Evolutionary conservation across 176 grass and related monocot genomes (phyloP).

Genomic region (Ensete ventricosum): DNA sequence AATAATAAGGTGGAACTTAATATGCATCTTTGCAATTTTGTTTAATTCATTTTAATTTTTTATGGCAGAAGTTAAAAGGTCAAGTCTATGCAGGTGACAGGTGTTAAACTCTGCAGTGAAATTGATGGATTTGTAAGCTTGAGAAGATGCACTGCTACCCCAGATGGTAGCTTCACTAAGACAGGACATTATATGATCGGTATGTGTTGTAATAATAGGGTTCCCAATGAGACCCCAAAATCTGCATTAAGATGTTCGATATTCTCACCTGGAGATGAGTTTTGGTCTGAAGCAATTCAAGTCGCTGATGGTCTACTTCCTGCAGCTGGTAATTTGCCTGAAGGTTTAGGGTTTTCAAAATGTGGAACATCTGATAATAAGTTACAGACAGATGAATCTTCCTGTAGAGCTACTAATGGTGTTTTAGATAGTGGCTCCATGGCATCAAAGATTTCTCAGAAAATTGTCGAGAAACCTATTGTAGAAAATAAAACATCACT

Average conservation of each 20-base stretch:
- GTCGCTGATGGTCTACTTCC: slow-evolving; percentile 55
- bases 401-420: slow-evolving; percentile 42
- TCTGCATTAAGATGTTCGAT: slow-evolving; percentile 44
- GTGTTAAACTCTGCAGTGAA: slow-evolving; percentile 12
- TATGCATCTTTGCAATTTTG: background rate
- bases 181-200: slow-evolving; percentile 23
- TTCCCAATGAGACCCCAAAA: slow-evolving; percentile 46
- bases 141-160: slow-evolving; percentile 71
- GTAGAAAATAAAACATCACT: slow-evolving; percentile 18
- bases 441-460: slow-evolving; percentile 33
- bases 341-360: background rate
- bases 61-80: background rate
- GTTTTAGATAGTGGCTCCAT: slow-evolving; percentile 30
- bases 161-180: slow-evolving; percentile 34
- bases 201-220: background rate
- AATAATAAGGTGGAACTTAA: background rate
- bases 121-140: slow-evolving; percentile 22
- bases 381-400: slow-evolving; percentile 49
- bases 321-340: slow-evolving; percentile 25
- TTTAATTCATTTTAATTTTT: background rate
- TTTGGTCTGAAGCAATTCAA: slow-evolving; percentile 86
- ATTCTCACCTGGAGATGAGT: slow-evolving; percentile 84
- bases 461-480: slow-evolving; percentile 36
- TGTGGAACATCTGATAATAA: slow-evolving; percentile 21
- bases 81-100: slow-evolving; percentile 28